phyloP scores from a whole-genome alignment of 805 yeast species.

The Wickerhamiella occidentalis region DNA sequence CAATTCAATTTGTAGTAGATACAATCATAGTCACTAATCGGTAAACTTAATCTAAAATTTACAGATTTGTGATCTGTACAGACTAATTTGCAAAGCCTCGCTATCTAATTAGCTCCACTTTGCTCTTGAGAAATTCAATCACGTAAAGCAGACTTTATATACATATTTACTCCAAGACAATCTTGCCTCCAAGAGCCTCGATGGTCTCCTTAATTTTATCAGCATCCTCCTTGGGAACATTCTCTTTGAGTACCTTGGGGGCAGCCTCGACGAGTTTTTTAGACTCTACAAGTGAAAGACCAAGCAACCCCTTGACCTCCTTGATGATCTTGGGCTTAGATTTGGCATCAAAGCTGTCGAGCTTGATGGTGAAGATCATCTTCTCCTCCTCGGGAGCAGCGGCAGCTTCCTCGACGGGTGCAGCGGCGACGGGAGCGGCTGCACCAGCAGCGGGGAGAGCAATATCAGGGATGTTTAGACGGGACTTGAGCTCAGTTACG shows the following conservation, averaged over 20 bases:
- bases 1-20: no score
- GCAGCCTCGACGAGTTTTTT: conserved; percentile 97
- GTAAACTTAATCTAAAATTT: no score
- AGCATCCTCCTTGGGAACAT: conserved; percentile 94
- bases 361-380: conserved; percentile 82
- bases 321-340: conserved; percentile 95
- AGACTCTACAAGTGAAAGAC: conserved; percentile 88
- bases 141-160: neutral
- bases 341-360: conserved; percentile 89
- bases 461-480: conserved; percentile 87
- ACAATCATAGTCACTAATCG: no score
- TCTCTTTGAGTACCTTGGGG: conserved; percentile 90
- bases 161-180: conserved; percentile 57
- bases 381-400: conserved; percentile 82
- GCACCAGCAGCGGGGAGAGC: conserved; percentile 64
- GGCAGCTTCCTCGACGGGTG: conserved; percentile 55
- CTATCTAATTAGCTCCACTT: no score
- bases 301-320: conserved; percentile 86
- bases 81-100: no score
- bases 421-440: conserved; percentile 48
- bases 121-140: no score
- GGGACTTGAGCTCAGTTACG: conserved; percentile 54
- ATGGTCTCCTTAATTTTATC: conserved; percentile 87
- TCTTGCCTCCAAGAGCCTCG: conserved; percentile 92
- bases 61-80: no score